Conservation (phyloP, 768 basidiomycete species). For the Lactarius indigo region DNA sequence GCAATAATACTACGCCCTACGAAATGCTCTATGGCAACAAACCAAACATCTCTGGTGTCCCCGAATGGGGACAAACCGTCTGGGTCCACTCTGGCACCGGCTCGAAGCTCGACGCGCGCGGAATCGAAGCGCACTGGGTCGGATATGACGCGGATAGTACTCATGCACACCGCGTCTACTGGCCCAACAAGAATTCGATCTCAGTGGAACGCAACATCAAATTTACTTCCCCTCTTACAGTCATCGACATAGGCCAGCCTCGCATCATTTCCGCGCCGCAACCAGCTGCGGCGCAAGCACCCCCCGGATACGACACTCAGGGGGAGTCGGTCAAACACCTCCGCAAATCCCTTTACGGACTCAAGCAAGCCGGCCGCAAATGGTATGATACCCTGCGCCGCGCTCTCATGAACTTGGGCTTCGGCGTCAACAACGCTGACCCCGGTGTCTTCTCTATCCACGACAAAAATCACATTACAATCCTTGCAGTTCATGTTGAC, state of each 20-base stretch:
- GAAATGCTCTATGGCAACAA: slow-evolving; percentile 28
- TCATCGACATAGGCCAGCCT: background rate
- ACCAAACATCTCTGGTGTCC: slow-evolving; percentile 28
- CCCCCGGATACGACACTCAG: too few relatives aligned
- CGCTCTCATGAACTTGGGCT: too few relatives aligned
- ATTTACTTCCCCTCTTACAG: fast-evolving
- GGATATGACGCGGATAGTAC: slow-evolving; percentile 35
- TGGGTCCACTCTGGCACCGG: slow-evolving; percentile 21
- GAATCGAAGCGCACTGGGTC: slow-evolving; percentile 31
- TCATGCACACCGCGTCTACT: slow-evolving; percentile 35
- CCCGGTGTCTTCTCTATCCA: too few relatives aligned
- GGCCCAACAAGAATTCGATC: slow-evolving; percentile 30
- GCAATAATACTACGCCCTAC: slow-evolving; percentile 28
- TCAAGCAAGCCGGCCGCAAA: too few relatives aligned
- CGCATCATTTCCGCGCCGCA: too few relatives aligned
- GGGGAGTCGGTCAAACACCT: too few relatives aligned
- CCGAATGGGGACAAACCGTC: slow-evolving; percentile 13
- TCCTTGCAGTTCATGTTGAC: too few relatives aligned
- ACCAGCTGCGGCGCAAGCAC: too few relatives aligned
- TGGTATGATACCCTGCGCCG: too few relatives aligned
- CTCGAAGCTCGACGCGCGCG: slow-evolving; percentile 22
- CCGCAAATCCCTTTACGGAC: too few relatives aligned
- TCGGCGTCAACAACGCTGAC: too few relatives aligned
- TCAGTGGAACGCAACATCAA: slow-evolving; percentile 31
- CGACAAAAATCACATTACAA: too few relatives aligned